Conservation (phyloP, 1,284 basidiomycete species). For the Pholiota adiposa region DNA sequence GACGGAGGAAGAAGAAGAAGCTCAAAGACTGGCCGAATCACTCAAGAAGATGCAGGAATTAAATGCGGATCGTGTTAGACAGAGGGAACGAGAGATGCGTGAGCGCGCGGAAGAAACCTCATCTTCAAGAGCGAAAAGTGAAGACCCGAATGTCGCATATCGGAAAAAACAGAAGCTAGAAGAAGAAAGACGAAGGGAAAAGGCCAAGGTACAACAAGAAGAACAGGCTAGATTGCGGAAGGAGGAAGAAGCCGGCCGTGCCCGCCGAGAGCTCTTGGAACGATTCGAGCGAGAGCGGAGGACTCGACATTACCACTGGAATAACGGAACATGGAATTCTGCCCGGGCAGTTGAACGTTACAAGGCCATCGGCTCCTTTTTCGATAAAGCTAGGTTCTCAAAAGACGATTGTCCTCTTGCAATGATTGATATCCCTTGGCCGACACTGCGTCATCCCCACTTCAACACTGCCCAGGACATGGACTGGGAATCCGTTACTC, state of each 20-base stretch:
- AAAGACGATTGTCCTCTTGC: constrained; percentile 50
- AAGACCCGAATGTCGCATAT: constrained; percentile 11
- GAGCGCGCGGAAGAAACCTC: constrained; percentile 30
- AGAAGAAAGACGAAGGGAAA: constrained; percentile 15
- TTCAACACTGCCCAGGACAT: constrained; percentile 62
- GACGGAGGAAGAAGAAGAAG: constrained; percentile 32
- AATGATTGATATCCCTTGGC: constrained; percentile 73
- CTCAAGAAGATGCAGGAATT: constrained; percentile 70
- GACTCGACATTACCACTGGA: constrained; percentile 54
- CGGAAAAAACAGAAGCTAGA: constrained; percentile 17
- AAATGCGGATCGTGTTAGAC: constrained; percentile 65
- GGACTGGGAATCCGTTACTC: constrained; percentile 68
- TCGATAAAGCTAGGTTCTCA: constrained; percentile 63
- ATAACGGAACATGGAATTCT: constrained; percentile 59
- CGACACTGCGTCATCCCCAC: constrained; percentile 57
- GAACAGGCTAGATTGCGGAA: constrained; percentile 27
- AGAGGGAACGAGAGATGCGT: constrained; percentile 39
- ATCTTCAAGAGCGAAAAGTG: constrained; percentile 19
- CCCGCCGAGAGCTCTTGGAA: constrained; percentile 36
- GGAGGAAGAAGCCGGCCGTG: constrained; percentile 26
- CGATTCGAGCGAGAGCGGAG: constrained; percentile 39
- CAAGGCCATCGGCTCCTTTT: constrained; percentile 56
- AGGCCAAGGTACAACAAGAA: constrained; percentile 12
- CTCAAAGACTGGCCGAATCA: constrained; percentile 62
- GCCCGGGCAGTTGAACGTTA: constrained; percentile 70